Percentiles rank a stretch among this genome's conserved stretches.
phyloP scores from a whole-genome alignment of 2,329 filamentous ascomycete species.

The Xylariaceae sp. region DNA sequence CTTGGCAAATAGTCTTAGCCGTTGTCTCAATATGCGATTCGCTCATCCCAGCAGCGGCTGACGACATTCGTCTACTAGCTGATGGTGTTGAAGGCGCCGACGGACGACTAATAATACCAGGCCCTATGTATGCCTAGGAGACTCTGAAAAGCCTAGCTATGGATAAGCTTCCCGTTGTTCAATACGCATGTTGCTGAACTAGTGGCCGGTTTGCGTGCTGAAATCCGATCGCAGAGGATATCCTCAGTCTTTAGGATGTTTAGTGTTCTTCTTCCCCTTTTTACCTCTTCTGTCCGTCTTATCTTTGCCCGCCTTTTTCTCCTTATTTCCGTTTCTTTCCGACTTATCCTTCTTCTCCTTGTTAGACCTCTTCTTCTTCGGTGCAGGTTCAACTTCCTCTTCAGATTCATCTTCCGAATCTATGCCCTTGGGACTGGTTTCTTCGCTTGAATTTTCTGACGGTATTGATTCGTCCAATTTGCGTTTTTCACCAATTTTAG shows the following conservation, averaged over 20 bases:
- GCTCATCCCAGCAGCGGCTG: too few relatives aligned
- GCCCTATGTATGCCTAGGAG: too few relatives aligned
- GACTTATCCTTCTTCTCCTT: slow-evolving; percentile 44
- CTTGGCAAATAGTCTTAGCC: too few relatives aligned
- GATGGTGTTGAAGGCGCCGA: too few relatives aligned
- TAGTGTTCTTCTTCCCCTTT: slow-evolving; percentile 46
- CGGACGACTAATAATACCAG: too few relatives aligned
- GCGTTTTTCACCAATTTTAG: slow-evolving; percentile 44
- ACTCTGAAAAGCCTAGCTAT: too few relatives aligned
- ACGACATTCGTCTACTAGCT: too few relatives aligned
- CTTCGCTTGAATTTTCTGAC: slow-evolving; percentile 31
- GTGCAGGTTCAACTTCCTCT: slow-evolving; percentile 48
- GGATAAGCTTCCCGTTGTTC: too few relatives aligned
- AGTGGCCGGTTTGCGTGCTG: too few relatives aligned
- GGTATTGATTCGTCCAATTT: slow-evolving; percentile 34
- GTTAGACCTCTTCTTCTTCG: slow-evolving; percentile 49
- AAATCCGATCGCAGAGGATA: too few relatives aligned
- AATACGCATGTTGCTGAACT: too few relatives aligned
- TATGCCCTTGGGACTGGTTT: slow-evolving; percentile 27
- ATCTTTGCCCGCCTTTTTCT: slow-evolving; percentile 29
- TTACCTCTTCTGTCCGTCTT: slow-evolving; percentile 27
- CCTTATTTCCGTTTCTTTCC: slow-evolving; percentile 41
- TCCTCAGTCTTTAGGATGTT: slow-evolving; percentile 26
- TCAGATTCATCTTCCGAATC: slow-evolving; percentile 18
- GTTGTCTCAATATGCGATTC: too few relatives aligned